Evolutionary conservation across 2,329 filamentous ascomycete genomes (phyloP).

Genomic region (Chaetomiaceae sp.): DNA sequence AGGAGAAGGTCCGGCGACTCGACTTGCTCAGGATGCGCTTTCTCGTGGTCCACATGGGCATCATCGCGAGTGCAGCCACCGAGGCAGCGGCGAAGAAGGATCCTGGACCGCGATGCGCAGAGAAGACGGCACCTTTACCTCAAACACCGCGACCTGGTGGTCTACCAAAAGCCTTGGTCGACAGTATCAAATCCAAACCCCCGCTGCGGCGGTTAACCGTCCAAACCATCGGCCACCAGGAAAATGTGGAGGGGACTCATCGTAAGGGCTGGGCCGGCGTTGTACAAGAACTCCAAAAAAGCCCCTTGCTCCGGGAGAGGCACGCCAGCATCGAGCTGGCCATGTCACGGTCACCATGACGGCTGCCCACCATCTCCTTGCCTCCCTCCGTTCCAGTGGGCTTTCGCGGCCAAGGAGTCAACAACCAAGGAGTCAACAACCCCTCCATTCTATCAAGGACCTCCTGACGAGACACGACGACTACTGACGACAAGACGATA

Average conservation of each 20-base stretch:
- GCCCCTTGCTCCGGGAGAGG: conserved; percentile 55
- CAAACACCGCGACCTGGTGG: conserved; percentile 16
- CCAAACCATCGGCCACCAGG: conserved; percentile 48
- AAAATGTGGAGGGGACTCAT: conserved; percentile 43
- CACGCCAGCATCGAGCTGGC: conserved; percentile 58
- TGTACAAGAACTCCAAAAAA: conserved; percentile 57
- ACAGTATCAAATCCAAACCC: conserved; percentile 42
- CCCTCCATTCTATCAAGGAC: no score
- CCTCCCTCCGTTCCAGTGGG: background rate
- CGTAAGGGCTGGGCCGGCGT: conserved; percentile 58
- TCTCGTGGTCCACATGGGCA: conserved; percentile 59
- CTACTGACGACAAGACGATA: conserved; percentile 5
- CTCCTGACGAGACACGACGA: conserved; percentile 8
- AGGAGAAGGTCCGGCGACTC: conserved; percentile 54
- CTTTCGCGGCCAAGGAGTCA: no score
- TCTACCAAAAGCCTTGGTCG: conserved; percentile 39
- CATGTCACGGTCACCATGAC: conserved; percentile 41
- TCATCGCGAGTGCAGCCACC: conserved; percentile 41
- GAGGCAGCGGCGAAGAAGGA: conserved; percentile 35
- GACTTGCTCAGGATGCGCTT: conserved; percentile 62
- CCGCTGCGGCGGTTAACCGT: conserved; percentile 50
- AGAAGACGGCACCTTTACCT: conserved; percentile 26
- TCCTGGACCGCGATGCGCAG: conserved; percentile 26
- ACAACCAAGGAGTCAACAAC: no score
- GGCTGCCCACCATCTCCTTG: background rate